phyloP scores from a whole-genome alignment of 306 rosid species.

The Corylus americana region DNA sequence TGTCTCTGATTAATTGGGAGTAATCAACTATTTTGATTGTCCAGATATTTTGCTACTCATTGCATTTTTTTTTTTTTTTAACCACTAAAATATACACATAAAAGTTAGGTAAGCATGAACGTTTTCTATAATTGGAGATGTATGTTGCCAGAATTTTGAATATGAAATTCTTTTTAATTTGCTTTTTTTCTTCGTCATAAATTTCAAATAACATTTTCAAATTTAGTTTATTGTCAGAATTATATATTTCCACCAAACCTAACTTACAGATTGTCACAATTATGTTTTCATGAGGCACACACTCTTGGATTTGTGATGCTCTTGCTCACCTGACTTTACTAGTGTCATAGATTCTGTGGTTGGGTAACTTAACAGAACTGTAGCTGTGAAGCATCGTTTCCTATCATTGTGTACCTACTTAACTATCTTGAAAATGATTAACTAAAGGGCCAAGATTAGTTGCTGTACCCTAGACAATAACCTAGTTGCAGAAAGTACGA shows the following conservation, averaged over 20 bases:
- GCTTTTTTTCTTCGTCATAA: not conserved
- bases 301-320: conserved; percentile 6
- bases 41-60: not conserved
- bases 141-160: not conserved
- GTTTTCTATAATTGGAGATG: not conserved
- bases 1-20: not conserved
- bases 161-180: not conserved
- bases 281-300: not conserved
- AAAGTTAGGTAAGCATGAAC: not conserved
- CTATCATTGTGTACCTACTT: not conserved
- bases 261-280: not conserved
- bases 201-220: not conserved
- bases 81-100: not conserved
- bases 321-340: not conserved
- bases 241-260: not conserved
- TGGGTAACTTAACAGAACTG: not conserved
- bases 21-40: not conserved
- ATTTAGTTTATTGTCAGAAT: not conserved
- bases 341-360: not conserved
- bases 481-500: not conserved
- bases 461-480: not conserved
- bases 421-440: not conserved
- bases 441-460: not conserved
- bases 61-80: not conserved
- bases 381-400: not conserved